Conservation (phyloP, 2,329 filamentous ascomycete genomes). For the Penicillium sp. region DNA sequence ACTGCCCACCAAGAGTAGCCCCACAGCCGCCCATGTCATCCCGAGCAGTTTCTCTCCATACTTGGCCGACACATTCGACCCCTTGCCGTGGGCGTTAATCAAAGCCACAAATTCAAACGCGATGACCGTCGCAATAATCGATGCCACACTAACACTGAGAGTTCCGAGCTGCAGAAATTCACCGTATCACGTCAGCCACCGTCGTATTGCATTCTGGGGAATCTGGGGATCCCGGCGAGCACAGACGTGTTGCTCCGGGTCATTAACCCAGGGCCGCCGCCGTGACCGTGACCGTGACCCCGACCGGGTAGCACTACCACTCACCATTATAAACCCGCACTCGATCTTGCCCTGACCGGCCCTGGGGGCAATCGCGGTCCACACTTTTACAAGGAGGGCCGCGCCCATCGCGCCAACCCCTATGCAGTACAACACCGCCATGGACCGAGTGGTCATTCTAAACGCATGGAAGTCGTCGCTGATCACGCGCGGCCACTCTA, state of each 20-base stretch:
- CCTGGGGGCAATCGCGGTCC: slow-evolving; percentile 48
- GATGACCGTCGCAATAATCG: slow-evolving; percentile 70
- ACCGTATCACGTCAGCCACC: slow-evolving; percentile 2
- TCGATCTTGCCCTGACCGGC: slow-evolving; percentile 53
- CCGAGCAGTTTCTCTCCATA: slow-evolving; percentile 58
- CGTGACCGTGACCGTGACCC: background rate
- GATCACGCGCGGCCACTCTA: slow-evolving; percentile 60
- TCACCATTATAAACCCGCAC: slow-evolving; percentile 48
- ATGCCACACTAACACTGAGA: slow-evolving; percentile 66
- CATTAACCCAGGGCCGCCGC: no score
- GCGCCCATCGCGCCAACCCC: slow-evolving; percentile 56
- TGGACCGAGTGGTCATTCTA: slow-evolving; percentile 51
- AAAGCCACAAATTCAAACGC: slow-evolving; percentile 54
- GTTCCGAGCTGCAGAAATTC: slow-evolving; percentile 49
- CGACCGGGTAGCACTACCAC: slow-evolving; percentile 23
- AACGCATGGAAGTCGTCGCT: slow-evolving; percentile 55
- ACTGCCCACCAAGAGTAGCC: slow-evolving; percentile 32
- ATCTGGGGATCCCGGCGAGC: no score
- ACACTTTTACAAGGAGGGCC: slow-evolving; percentile 49
- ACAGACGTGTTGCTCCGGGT: no score
- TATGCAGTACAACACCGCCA: slow-evolving; percentile 62
- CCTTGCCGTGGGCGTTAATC: slow-evolving; percentile 56
- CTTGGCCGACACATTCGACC: slow-evolving; percentile 51
- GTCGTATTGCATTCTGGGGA: background rate
- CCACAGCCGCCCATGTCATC: slow-evolving; percentile 61